These are phyloP conservation scores for Wickerhamomyces sp. DNA, from an alignment of 1,139 yeast genomes.

Conservation along the genomic window DNA sequence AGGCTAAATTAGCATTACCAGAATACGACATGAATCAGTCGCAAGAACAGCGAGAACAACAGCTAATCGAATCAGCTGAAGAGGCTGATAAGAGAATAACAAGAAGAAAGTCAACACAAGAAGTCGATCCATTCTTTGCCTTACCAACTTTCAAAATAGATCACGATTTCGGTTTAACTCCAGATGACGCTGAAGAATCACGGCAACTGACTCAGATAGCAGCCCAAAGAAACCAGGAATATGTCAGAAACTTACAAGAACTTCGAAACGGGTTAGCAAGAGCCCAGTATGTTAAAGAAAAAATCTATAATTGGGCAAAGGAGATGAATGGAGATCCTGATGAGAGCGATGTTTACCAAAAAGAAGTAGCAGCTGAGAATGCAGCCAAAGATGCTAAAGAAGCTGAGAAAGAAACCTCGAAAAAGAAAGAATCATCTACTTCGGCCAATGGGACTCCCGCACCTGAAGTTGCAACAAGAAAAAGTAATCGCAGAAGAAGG, in stretches of 20 bases:
- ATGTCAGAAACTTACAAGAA: slow-evolving; percentile 67
- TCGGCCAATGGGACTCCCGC: neutral
- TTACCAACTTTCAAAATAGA: slow-evolving; percentile 49
- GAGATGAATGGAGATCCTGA: slow-evolving; percentile 75
- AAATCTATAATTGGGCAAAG: slow-evolving; percentile 74
- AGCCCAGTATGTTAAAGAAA: slow-evolving; percentile 69
- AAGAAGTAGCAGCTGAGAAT: slow-evolving; percentile 15
- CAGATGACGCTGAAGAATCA: slow-evolving; percentile 57
- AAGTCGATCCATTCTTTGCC: slow-evolving; percentile 60
- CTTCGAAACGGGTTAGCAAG: slow-evolving; percentile 72
- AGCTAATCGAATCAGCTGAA: slow-evolving; percentile 4
- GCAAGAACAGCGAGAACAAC: slow-evolving; percentile 19
- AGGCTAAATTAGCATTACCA: slow-evolving; percentile 60
- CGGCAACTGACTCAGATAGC: slow-evolving; percentile 67
- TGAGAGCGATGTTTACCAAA: slow-evolving; percentile 26
- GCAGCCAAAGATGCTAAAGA: slow-evolving; percentile 14
- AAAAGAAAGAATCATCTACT: neutral
- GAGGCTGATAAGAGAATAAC: slow-evolving; percentile 30
- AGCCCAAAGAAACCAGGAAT: slow-evolving; percentile 86
- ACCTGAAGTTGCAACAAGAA: slow-evolving; percentile 3
- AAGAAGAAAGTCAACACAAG: slow-evolving; percentile 29
- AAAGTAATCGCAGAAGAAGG: slow-evolving; percentile 5
- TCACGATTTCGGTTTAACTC: slow-evolving; percentile 38
- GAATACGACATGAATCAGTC: slow-evolving; percentile 51
- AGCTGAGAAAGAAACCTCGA: slow-evolving; percentile 1